Conservation (phyloP, 306 rosid species). For the Dicorynia guianensis region DNA sequence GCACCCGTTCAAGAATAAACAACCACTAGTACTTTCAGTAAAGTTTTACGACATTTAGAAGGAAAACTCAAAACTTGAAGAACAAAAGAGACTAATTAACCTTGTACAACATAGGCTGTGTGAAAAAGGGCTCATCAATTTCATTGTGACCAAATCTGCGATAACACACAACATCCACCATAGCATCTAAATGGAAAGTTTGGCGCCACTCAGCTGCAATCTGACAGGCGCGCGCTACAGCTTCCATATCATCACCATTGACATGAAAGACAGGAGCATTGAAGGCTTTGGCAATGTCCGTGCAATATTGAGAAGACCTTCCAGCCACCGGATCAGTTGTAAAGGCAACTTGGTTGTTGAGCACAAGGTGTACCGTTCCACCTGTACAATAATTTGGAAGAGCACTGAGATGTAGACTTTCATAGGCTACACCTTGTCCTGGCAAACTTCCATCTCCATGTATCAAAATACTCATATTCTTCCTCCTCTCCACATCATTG, state of each 20-base stretch:
- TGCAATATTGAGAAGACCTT: constrained; percentile 91
- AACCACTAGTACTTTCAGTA: constrained; percentile 20
- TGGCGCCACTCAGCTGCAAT: constrained; percentile 99
- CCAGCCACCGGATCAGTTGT: constrained; percentile 91
- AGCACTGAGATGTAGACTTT: constrained; percentile 94
- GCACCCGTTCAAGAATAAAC: too few species aligned
- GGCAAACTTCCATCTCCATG: constrained; percentile 99
- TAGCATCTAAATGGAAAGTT: constrained; percentile 94
- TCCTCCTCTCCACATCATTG: constrained; percentile 72
- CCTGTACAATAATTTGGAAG: constrained; percentile 96
- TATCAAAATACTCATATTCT: constrained; percentile 83
- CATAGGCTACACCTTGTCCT: constrained; percentile 98
- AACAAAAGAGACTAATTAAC: constrained; percentile 52
- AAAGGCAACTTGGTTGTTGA: constrained; percentile 95
- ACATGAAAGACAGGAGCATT: constrained; percentile 93
- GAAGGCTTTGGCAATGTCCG: constrained; percentile 96
- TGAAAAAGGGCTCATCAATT: constrained; percentile 97
- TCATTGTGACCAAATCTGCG: constrained; percentile 97
- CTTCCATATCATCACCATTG: constrained; percentile 93
- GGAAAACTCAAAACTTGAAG: neutral
- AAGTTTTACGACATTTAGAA: constrained; percentile 27
- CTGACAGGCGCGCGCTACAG: constrained; percentile 94
- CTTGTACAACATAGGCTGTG: constrained; percentile 98
- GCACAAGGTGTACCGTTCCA: constrained; percentile 90
- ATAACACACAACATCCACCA: constrained; percentile 93